phyloP scores from a whole-genome alignment of 1,284 basidiomycete genomes.

The Cutaneotrichosporon sp. region DNA sequence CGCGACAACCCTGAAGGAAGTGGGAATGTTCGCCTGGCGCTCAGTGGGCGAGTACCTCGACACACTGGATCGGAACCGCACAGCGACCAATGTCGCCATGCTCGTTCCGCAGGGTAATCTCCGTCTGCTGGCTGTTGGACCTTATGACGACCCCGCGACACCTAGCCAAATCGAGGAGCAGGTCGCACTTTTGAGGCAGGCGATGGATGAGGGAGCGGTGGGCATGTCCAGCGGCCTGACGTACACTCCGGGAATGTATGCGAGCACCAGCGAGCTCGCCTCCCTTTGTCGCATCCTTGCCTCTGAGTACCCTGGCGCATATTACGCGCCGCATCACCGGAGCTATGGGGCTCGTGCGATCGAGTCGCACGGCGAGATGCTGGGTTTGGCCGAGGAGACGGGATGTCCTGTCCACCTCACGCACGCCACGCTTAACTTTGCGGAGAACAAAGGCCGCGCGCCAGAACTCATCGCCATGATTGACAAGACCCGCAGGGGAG shows the following conservation, averaged over 20 bases:
- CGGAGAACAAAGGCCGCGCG: conserved; percentile 40
- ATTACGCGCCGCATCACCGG: conserved; percentile 46
- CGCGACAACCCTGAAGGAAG: conserved; percentile 11
- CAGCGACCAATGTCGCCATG: conserved; percentile 43
- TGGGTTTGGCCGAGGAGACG: conserved; percentile 33
- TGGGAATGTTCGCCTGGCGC: conserved; percentile 41
- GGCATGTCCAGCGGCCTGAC: conserved; percentile 47
- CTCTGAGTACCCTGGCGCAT: conserved; percentile 31
- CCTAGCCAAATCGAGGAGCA: conserved; percentile 30
- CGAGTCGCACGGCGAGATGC: conserved; percentile 43
- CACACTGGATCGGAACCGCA: conserved; percentile 34
- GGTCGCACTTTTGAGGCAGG: conserved; percentile 25
- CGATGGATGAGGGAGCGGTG: conserved; percentile 41
- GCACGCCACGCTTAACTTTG: conserved; percentile 46
- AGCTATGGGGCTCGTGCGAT: conserved; percentile 40
- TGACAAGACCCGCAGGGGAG: conserved; percentile 24
- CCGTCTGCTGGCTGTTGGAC: conserved; percentile 39
- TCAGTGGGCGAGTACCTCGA: conserved; percentile 37
- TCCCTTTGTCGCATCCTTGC: conserved; percentile 30
- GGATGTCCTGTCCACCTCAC: conserved; percentile 43
- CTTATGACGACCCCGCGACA: conserved; percentile 29
- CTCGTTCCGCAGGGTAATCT: conserved; percentile 47
- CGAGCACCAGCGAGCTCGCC: conserved; percentile 39
- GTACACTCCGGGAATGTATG: conserved; percentile 49
- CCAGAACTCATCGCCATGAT: conserved; percentile 34